Evolutionary conservation across 306 rosid genomes (phyloP).

Genomic region (Lathyrus tuberosus): DNA sequence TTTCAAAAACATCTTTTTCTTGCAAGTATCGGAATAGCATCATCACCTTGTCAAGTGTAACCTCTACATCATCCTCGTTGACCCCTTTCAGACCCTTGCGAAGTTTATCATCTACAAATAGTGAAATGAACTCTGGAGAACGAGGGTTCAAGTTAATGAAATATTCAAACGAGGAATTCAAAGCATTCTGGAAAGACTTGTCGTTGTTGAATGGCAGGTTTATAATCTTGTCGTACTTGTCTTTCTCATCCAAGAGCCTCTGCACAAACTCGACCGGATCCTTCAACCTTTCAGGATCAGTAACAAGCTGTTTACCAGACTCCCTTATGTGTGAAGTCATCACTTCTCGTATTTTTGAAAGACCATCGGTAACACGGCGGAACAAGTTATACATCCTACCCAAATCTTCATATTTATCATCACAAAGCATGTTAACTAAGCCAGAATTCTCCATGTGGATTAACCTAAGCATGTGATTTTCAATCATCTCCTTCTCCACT

Average conservation of each 20-base stretch:
- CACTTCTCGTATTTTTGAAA: slow-evolving; percentile 68
- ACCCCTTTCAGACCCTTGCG: slow-evolving; percentile 95
- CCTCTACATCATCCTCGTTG: slow-evolving; percentile 92
- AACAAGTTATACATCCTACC: slow-evolving; percentile 87
- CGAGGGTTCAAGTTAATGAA: slow-evolving; percentile 85
- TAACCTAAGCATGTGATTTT: slow-evolving; percentile 84
- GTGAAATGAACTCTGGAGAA: slow-evolving; percentile 87
- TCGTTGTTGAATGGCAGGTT: slow-evolving; percentile 74
- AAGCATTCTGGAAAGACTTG: slow-evolving; percentile 88
- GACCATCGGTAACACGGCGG: slow-evolving; percentile 83
- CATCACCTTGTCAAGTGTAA: slow-evolving; percentile 92
- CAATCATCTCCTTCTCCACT: slow-evolving; percentile 93
- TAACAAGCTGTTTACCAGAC: slow-evolving; percentile 83
- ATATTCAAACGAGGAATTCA: slow-evolving; percentile 88
- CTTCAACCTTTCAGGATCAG: slow-evolving; percentile 88
- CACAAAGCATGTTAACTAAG: slow-evolving; percentile 80
- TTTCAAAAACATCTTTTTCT: slow-evolving; percentile 93
- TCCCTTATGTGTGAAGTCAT: slow-evolving; percentile 91
- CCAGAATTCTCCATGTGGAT: slow-evolving; percentile 96
- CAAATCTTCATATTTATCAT: slow-evolving; percentile 86
- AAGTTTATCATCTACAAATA: slow-evolving; percentile 90
- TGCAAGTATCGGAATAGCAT: slow-evolving; percentile 87
- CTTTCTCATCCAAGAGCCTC: slow-evolving; percentile 76
- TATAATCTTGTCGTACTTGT: slow-evolving; percentile 73
- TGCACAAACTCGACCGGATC: slow-evolving; percentile 97